Percentiles rank a stretch among this genome's conserved stretches.
phyloP scores from a whole-genome alignment of 768 basidiomycete species.

The Panaeolus cyanescens region DNA sequence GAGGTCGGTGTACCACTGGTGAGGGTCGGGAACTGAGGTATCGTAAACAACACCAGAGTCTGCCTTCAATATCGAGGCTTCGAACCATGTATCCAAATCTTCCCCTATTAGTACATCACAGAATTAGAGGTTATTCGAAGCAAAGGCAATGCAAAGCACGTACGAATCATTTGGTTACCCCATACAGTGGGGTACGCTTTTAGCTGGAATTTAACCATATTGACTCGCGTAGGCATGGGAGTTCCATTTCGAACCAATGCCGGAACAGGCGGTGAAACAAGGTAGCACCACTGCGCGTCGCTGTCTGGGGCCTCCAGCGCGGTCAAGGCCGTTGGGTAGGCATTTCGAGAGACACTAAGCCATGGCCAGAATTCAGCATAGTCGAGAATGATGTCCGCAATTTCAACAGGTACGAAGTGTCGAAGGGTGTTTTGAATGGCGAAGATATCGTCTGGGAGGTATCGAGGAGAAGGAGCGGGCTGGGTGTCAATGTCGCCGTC shows the following conservation, averaged over 20 bases:
- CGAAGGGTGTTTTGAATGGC: slow-evolving; percentile 15
- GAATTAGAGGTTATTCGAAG: background rate
- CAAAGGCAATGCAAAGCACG: background rate
- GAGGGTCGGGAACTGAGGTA: slow-evolving; percentile 10
- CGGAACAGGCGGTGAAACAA: slow-evolving; percentile 22
- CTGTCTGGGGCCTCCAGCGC: slow-evolving; percentile 23
- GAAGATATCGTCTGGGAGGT: slow-evolving; percentile 16
- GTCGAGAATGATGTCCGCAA: slow-evolving; percentile 24
- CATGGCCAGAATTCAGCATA: slow-evolving; percentile 26
- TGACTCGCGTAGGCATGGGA: slow-evolving; percentile 20
- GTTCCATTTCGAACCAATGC: slow-evolving; percentile 14
- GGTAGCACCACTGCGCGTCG: slow-evolving; percentile 29
- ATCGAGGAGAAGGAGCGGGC: slow-evolving; percentile 13
- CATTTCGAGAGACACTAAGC: slow-evolving; percentile 21
- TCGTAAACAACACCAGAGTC: slow-evolving; percentile 12
- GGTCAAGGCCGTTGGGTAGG: slow-evolving; percentile 20
- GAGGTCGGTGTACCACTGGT: slow-evolving; percentile 21
- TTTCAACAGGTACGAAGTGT: slow-evolving; percentile 22
- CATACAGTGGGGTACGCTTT: slow-evolving; percentile 23
- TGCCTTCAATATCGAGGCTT: slow-evolving; percentile 20
- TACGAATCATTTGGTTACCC: slow-evolving; percentile 14
- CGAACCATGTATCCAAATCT: slow-evolving; percentile 23
- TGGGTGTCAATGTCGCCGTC: slow-evolving; percentile 17
- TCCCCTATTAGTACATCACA: background rate
- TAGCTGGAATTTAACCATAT: slow-evolving; percentile 23